phyloP scores from a whole-genome alignment of 371 early-diverging fungal genomes.

The Umbelopsis sp. region DNA sequence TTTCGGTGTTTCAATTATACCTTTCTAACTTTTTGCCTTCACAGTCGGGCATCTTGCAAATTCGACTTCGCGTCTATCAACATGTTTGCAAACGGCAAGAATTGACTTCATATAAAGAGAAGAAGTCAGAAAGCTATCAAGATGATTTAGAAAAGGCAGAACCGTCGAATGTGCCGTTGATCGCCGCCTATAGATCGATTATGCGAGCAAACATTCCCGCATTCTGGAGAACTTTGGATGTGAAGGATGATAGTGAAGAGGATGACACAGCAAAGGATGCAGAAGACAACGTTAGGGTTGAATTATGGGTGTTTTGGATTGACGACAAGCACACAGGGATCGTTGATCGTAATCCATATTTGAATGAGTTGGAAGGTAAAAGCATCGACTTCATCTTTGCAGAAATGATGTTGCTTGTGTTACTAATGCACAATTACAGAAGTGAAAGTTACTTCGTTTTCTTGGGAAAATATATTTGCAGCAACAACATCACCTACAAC shows the following conservation, averaged over 20 bases:
- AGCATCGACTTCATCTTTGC: not conserved
- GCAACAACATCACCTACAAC: constrained; percentile 41
- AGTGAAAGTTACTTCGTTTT: constrained; percentile 44
- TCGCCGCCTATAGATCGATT: constrained; percentile 38
- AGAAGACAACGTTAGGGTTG: constrained; percentile 26
- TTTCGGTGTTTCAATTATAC: not conserved
- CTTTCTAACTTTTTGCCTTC: not conserved
- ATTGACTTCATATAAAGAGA: constrained; percentile 25
- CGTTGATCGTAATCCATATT: constrained; percentile 37
- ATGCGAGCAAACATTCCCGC: constrained; percentile 36
- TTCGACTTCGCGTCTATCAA: constrained; percentile 50
- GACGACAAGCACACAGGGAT: constrained; percentile 50
- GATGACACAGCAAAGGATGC: not conserved
- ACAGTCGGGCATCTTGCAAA: constrained; percentile 53
- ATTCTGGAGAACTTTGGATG: constrained; percentile 33
- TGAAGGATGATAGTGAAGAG: constrained; percentile 17
- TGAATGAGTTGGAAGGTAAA: constrained; percentile 43
- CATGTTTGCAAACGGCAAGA: constrained; percentile 29
- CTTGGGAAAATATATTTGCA: constrained; percentile 44
- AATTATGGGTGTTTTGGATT: constrained; percentile 58
- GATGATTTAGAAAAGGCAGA: constrained; percentile 21
- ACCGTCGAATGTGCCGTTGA: constrained; percentile 22
- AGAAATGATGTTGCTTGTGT: not conserved
- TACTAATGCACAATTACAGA: constrained; percentile 27
- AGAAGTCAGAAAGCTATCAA: constrained; percentile 18